Conservation (phyloP, 441 rosid genomes). For the Sinapis alba region DNA sequence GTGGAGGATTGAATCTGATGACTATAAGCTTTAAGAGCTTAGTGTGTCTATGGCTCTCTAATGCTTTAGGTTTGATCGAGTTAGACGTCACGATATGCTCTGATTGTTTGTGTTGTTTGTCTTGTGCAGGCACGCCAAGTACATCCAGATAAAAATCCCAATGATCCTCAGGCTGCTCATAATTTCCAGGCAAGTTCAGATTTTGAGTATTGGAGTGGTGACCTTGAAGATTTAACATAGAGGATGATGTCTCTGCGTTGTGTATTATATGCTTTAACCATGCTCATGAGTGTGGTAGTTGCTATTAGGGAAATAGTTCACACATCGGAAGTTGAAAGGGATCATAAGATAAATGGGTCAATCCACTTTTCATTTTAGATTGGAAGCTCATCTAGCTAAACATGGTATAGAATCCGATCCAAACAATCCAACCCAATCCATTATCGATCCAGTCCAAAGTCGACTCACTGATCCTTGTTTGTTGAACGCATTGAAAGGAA, state of each 20-base stretch:
- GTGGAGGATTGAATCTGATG: background rate
- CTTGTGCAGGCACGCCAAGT: slow-evolving; percentile 89
- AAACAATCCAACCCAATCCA: too few relatives aligned
- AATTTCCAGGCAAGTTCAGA: slow-evolving; percentile 82
- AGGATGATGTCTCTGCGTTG: background rate
- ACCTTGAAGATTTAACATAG: background rate
- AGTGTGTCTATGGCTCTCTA: slow-evolving; percentile 15
- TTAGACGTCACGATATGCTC: background rate
- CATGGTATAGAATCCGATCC: too few relatives aligned
- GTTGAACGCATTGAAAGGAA: background rate
- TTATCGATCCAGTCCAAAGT: too few relatives aligned
- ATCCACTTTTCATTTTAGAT: too few relatives aligned
- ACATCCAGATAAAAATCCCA: slow-evolving; percentile 96
- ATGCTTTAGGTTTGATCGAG: slow-evolving; percentile 7
- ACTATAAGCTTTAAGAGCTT: background rate
- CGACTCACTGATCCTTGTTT: too few relatives aligned
- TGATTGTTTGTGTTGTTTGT: slow-evolving; percentile 5
- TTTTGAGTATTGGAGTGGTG: background rate
- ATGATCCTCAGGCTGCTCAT: slow-evolving; percentile 93
- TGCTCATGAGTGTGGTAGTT: background rate
- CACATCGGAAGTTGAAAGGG: too few relatives aligned
- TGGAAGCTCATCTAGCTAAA: too few relatives aligned
- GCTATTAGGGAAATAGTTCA: too few relatives aligned
- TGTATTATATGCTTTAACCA: background rate
- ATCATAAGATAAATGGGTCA: too few relatives aligned